Evolutionary conservation across 1,284 basidiomycete genomes (phyloP).

Genomic region (Inonotus hispidus): DNA sequence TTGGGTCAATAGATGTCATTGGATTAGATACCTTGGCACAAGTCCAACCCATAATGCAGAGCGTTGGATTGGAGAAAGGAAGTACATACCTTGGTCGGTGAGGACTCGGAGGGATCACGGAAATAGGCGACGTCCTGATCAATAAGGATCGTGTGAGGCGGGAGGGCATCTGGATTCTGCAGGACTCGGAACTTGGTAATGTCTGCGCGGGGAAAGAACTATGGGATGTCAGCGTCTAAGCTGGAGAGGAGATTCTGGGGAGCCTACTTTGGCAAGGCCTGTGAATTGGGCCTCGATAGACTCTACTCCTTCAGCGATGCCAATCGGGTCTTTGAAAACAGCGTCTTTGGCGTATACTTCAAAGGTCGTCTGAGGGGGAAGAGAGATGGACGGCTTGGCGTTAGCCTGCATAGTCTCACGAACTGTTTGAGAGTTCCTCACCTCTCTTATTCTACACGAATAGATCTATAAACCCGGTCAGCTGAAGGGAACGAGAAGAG

Average conservation of each 20-base stretch:
- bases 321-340: constrained; percentile 46
- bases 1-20: not conserved
- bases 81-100: constrained; percentile 37
- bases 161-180: constrained; percentile 35
- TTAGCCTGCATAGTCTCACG: not conserved
- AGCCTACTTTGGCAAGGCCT: constrained; percentile 38
- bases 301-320: constrained; percentile 38
- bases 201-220: constrained; percentile 42
- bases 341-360: constrained; percentile 39
- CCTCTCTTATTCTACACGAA: constrained; percentile 37
- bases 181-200: constrained; percentile 40
- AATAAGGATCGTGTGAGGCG: constrained; percentile 38
- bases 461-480: constrained; percentile 32
- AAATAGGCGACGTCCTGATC: constrained; percentile 47
- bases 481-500: not conserved
- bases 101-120: constrained; percentile 32
- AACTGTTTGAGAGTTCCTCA: constrained; percentile 20
- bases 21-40: not conserved
- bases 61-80: not conserved
- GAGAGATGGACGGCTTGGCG: not conserved
- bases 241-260: not conserved
- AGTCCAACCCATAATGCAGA: not conserved
- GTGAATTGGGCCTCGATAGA: constrained; percentile 44
- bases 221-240: not conserved
- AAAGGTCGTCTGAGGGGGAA: constrained; percentile 35